Base-by-base conservation (phyloP, 495 filamentous ascomycete genomes). In the Penicillium maclennaniae region DNA sequence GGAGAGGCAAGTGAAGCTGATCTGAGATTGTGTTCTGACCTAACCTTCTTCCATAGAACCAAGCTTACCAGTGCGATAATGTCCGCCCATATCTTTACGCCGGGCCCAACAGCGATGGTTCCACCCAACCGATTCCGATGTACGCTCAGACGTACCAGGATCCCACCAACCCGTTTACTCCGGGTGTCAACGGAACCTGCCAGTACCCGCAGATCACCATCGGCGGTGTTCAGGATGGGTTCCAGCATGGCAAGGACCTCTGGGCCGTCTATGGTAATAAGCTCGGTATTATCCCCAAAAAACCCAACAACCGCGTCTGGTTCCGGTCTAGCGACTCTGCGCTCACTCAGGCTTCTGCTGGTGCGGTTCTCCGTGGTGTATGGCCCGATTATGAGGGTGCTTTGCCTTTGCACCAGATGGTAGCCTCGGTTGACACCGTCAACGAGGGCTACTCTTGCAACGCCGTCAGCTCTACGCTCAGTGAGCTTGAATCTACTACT, bases 131-230 rank as follows among this genome's bases (percentile, higher is more conserved):
- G 0, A 53, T 70, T n/a, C 62, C 56, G 1, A 64, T 74, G 53
- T 74, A 76, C 37, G 71, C 67, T 10, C 69, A 73, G 36, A 67
- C 71, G 8, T 76, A 76, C 54, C 56, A 62, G 31, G 71, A 76
- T 38, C 53, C 70, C 0, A 53, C 62, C 10, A 73, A 74, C 40
- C 73, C 73, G 1, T 76, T 74, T 56, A 53, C 62, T 0, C 43
- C 61, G 0, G 55, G 57, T 23, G 70, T 76, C 21, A 69, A 73
- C 36, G 71, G 71, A 0, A 58, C 73, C 25, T 76, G 73, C 34
- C 73, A 76, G 54, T 74, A 72, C 28, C 73, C 73, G 0, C 73
- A 76, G 44, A 69, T 76, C 44, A 76, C 73, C 12, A 62, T 74
- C 20, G 73, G 73, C 17, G 73, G 73, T 37, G 50, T 74, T 10